Evolutionary conservation across 768 basidiomycete species (phyloP).

Genomic region (Tricholomella constricta): DNA sequence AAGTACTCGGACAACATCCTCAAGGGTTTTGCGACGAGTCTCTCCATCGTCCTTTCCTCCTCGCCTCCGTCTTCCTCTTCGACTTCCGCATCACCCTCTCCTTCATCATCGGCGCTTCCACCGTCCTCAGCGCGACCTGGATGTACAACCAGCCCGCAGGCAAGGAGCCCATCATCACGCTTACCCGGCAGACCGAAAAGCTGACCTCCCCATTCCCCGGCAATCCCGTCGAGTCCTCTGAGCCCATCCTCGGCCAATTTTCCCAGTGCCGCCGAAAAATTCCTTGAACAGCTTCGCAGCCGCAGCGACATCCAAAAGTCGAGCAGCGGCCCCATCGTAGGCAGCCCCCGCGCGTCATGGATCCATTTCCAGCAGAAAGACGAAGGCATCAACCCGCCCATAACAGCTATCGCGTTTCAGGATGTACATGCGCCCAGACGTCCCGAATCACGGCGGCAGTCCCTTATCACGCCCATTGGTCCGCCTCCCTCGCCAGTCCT

Average conservation of each 20-base stretch:
- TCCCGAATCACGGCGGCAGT: slow-evolving; percentile 41
- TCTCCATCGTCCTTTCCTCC: slow-evolving; percentile 93
- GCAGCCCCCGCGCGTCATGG: slow-evolving; percentile 49
- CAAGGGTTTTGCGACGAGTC: slow-evolving; percentile 93
- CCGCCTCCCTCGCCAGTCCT: slow-evolving; percentile 59
- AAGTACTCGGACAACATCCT: slow-evolving; percentile 95
- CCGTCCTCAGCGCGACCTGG: slow-evolving; percentile 89
- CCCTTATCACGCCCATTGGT: slow-evolving; percentile 43
- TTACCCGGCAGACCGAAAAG: slow-evolving; percentile 28
- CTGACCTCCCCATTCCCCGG: slow-evolving; percentile 27
- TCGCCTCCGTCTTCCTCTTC: slow-evolving; percentile 89
- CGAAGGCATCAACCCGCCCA: slow-evolving; percentile 19
- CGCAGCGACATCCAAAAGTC: slow-evolving; percentile 52
- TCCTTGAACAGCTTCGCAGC: slow-evolving; percentile 63
- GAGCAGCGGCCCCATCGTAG: slow-evolving; percentile 22
- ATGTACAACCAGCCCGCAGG: slow-evolving; percentile 78
- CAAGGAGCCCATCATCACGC: slow-evolving; percentile 29
- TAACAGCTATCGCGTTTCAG: slow-evolving; percentile 15
- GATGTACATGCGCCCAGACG: slow-evolving; percentile 20
- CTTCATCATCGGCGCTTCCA: slow-evolving; percentile 80
- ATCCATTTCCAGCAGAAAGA: slow-evolving; percentile 41
- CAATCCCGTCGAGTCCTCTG: slow-evolving; percentile 45
- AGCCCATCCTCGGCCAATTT: slow-evolving; percentile 65
- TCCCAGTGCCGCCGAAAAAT: slow-evolving; percentile 69
- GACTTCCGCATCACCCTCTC: slow-evolving; percentile 83